Conservation (phyloP, 2,329 filamentous ascomycete genomes). For the Blastomyces parvus region DNA sequence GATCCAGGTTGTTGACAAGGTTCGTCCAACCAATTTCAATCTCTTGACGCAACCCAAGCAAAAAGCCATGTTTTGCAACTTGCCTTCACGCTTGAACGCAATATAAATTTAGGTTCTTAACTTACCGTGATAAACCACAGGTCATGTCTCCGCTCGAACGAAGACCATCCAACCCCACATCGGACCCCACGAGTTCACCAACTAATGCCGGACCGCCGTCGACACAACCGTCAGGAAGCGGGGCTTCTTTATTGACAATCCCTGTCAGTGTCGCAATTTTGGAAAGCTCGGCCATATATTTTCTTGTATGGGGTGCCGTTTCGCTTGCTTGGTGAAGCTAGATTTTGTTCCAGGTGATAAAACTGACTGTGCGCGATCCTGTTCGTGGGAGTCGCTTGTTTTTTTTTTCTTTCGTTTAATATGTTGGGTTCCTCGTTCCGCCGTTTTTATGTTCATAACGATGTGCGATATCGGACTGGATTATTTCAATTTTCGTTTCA, state of each 20-base stretch:
- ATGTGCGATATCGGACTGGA: not conserved
- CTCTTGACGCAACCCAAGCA: not conserved
- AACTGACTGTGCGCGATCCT: not conserved
- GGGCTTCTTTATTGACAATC: not conserved
- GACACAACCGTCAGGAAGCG: not conserved
- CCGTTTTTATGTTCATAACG: too few relatives aligned
- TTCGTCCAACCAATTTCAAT: not conserved
- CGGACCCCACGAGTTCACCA: not conserved
- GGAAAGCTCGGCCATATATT: not conserved
- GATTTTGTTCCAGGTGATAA: not conserved
- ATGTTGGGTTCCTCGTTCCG: not conserved
- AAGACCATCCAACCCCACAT: not conserved
- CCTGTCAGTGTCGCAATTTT: not conserved
- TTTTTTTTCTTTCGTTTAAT: not conserved
- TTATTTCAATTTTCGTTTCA: not conserved
- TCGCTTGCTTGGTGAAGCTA: not conserved
- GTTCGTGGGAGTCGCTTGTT: not conserved
- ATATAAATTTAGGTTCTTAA: not conserved
- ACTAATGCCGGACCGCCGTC: not conserved
- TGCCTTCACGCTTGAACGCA: not conserved
- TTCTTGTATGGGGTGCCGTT: not conserved
- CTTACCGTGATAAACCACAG: not conserved
- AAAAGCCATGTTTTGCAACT: not conserved
- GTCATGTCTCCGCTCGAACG: not conserved
- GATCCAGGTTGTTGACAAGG: constrained; percentile 1